A percentile compares a stretch with the other conserved stretches of the same genome.
Evolutionary conservation across 768 basidiomycete species (phyloP).

Genomic region (Panellus pusillus): DNA sequence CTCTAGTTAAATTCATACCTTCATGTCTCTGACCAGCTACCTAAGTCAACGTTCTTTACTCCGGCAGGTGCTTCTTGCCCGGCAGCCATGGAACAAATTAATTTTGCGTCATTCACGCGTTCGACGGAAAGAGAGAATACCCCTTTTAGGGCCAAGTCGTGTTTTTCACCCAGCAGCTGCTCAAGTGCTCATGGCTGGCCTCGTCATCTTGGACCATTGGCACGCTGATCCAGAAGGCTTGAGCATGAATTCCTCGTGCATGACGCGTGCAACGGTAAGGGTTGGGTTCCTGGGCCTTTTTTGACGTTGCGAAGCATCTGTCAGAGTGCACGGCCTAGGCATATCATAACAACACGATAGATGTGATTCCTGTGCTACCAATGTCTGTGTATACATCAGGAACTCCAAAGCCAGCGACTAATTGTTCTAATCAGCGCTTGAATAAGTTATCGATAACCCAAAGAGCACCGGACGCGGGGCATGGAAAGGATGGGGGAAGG

Average conservation of each 20-base stretch:
- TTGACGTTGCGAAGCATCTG: too few species aligned
- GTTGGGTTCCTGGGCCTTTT: too few species aligned
- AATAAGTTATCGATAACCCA: background rate
- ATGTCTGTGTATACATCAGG: background rate
- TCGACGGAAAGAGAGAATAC: background rate
- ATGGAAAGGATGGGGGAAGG: background rate
- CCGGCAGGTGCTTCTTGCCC: slow-evolving; percentile 2
- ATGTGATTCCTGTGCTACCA: background rate
- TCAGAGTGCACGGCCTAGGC: too few species aligned
- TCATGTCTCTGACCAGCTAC: slow-evolving; percentile 18
- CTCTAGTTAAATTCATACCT: slow-evolving; percentile 43
- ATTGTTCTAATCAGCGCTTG: slow-evolving; percentile 11
- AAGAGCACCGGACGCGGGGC: background rate
- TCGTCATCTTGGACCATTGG: too few species aligned
- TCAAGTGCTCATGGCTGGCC: too few species aligned
- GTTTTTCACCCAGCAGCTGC: too few species aligned
- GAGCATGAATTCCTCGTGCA: too few species aligned
- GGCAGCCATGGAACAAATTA: background rate
- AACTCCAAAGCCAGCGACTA: background rate
- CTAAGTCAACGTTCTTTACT: slow-evolving; percentile 7
- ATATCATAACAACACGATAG: too few species aligned
- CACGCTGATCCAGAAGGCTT: too few species aligned
- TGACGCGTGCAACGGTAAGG: too few species aligned
- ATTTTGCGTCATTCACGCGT: background rate
- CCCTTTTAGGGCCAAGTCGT: too few species aligned